Conservation (phyloP, 2,329 filamentous ascomycete species). For the Penicillium sp. region DNA sequence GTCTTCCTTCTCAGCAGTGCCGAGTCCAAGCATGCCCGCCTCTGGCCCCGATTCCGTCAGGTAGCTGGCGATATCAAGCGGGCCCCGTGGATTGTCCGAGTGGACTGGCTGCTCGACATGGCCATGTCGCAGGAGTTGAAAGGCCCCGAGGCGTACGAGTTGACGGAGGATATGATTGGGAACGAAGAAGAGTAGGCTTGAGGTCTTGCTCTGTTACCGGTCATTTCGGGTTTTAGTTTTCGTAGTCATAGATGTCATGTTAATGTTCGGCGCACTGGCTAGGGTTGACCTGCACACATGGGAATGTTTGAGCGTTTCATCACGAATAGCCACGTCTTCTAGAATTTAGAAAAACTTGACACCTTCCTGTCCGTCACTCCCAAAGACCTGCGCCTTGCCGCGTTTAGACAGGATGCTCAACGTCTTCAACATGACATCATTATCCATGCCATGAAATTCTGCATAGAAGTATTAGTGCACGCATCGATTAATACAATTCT, state of each 20-base stretch:
- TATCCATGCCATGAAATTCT: constrained; percentile 90
- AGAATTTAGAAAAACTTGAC: constrained; percentile 98
- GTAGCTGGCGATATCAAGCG: constrained; percentile 78
- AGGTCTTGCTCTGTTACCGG: not conserved
- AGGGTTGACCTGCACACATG: constrained; percentile 5
- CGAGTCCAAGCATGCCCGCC: constrained; percentile 63
- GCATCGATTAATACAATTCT: not conserved
- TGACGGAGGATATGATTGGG: constrained; percentile 33
- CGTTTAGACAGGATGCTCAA: constrained; percentile 81
- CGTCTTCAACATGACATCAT: constrained; percentile 74
- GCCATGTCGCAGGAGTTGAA: constrained; percentile 82
- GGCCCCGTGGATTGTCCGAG: constrained; percentile 74
- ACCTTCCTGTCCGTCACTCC: constrained; percentile 79
- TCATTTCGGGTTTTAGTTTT: not conserved
- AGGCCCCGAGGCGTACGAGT: constrained; percentile 63
- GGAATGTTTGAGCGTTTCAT: constrained; percentile 14
- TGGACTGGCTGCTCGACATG: constrained; percentile 87
- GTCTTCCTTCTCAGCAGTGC: constrained; percentile 79
- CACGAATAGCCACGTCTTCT: constrained; percentile 39
- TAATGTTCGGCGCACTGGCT: constrained; percentile 7
- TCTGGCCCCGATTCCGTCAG: constrained; percentile 78
- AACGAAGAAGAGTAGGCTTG: constrained; percentile 21
- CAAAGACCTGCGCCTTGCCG: constrained; percentile 92
- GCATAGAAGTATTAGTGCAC: constrained; percentile 3
- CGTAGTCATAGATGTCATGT: constrained; percentile 1